Evolutionary conservation across 2,329 filamentous ascomycete genomes (phyloP), one percentile per base, ranked within the genome.

Genomic region (Nemania sp.): DNA sequence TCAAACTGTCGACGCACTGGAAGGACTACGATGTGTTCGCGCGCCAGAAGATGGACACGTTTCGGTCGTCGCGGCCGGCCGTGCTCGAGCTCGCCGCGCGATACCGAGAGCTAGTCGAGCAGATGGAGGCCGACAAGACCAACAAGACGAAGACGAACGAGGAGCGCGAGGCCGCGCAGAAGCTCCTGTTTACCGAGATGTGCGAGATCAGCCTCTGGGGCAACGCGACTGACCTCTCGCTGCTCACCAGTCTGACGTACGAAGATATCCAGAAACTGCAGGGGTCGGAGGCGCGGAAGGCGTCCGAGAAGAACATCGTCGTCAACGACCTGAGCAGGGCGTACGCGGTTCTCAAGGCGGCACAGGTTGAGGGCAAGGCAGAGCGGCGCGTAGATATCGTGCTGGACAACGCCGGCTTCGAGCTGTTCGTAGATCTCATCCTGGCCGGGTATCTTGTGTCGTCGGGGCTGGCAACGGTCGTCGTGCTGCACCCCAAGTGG

Each of bases 251-350:
- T 74, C 86, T 98, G 64, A 93, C 92, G 1, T 97, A 97, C 79
- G 94, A 98, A 75, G 96, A 98, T 77, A 97, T 99, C 72, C 95
- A 98, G 82, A 97, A 97, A 80, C 86, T 98, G 10, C 96, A 99
- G 83, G 95, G 95, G 18, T 90, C 92, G 7, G 87, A 94, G 75
- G 94, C 95, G 13, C 88, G 95, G 72, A 97, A 97, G 79, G 89
- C 88, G 1, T 91, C 93, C 1, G 93, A 98, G 82, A 90, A 93
- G 82, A 98, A 98, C 78, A 97, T 99, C 66, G 80, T 99, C 7
- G 88, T 92, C 75, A 98, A 98, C 78, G 92, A 99, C 78, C 86
- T 98, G 5, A 86, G 86, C 11, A 82, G 85, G 10, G 92, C 93
- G 0, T 97, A 96, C 79, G 83, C 88, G 7, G 80, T 88, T 0